Conservation (phyloP, 1,139 yeast species). For the Meyerozyma carpophila region DNA sequence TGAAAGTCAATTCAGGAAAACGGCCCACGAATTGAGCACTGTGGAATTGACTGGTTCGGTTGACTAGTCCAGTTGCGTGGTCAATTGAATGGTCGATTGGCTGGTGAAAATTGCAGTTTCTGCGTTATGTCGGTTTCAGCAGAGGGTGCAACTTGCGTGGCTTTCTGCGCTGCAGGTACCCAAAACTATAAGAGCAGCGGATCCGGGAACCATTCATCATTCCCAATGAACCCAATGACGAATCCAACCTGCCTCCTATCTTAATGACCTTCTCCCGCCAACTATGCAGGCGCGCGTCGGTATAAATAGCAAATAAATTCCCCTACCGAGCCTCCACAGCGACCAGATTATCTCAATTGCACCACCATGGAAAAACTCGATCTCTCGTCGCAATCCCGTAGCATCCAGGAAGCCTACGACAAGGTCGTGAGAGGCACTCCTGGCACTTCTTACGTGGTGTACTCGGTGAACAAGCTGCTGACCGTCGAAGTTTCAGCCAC, state of each 20-base stretch:
- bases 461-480: conserved; percentile 54
- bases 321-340: neutral
- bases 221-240: too few species aligned
- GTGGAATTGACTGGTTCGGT: neutral
- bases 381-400: conserved; percentile 51
- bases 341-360: neutral
- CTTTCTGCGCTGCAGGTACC: too few species aligned
- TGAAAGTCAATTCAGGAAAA: too few species aligned
- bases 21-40: neutral
- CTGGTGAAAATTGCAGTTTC: too few species aligned
- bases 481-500: conserved; percentile 53
- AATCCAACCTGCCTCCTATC: neutral
- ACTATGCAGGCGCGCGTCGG: conserved; percentile 1
- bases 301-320: neutral
- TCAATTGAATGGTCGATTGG: too few species aligned
- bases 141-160: too few species aligned
- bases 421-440: conserved; percentile 60
- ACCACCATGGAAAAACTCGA: conserved; percentile 50
- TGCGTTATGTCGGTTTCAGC: too few species aligned
- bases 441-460: conserved; percentile 54
- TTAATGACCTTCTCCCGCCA: neutral
- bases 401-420: conserved; percentile 59
- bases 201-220: too few species aligned
- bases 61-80: too few species aligned
- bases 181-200: too few species aligned